phyloP scores from a whole-genome alignment of 192 early-diverging fungal genomes.

The Linnemannia exigua region DNA sequence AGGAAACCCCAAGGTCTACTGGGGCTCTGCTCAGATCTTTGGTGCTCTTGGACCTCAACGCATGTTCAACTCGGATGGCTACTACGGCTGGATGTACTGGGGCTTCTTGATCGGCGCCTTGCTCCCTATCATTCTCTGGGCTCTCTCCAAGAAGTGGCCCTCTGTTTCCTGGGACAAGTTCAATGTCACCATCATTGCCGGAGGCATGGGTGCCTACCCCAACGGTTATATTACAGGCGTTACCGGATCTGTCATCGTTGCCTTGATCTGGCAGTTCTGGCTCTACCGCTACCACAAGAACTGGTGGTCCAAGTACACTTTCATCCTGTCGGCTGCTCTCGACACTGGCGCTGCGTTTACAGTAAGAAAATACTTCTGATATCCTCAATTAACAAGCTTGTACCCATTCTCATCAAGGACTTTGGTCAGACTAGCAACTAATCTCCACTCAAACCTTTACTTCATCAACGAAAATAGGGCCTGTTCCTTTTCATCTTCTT shows the following conservation, averaged over 20 bases:
- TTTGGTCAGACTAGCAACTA: too few relatives aligned
- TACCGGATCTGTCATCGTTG: slow-evolving; percentile 12
- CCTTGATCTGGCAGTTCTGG: slow-evolving; percentile 65
- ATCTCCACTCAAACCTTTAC: too few relatives aligned
- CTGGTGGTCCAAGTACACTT: slow-evolving; percentile 78
- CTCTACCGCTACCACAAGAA: slow-evolving; percentile 61
- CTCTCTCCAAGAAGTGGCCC: slow-evolving; percentile 69
- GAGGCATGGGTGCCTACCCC: slow-evolving; percentile 61
- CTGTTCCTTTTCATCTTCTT: slow-evolving; percentile 64
- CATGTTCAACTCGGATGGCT: slow-evolving; percentile 64
- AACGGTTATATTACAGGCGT: slow-evolving; percentile 59
- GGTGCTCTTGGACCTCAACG: slow-evolving; percentile 76
- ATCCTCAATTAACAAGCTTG: too few relatives aligned
- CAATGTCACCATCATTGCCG: slow-evolving; percentile 65
- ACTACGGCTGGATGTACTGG: slow-evolving; percentile 54
- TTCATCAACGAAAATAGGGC: not conserved
- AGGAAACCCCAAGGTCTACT: slow-evolving; percentile 62
- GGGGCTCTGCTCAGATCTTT: slow-evolving; percentile 77
- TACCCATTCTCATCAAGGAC: too few relatives aligned
- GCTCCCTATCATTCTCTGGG: slow-evolving; percentile 66
- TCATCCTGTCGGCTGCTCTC: slow-evolving; percentile 71
- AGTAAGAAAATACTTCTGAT: too few relatives aligned
- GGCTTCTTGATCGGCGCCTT: slow-evolving; percentile 65
- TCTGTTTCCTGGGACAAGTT: slow-evolving; percentile 50
- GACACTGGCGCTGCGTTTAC: slow-evolving; percentile 70